These are phyloP conservation scores for Penicillium verrucosum DNA, from an alignment of 2,329 filamentous ascomycete genomes.

Conservation along the genomic window DNA sequence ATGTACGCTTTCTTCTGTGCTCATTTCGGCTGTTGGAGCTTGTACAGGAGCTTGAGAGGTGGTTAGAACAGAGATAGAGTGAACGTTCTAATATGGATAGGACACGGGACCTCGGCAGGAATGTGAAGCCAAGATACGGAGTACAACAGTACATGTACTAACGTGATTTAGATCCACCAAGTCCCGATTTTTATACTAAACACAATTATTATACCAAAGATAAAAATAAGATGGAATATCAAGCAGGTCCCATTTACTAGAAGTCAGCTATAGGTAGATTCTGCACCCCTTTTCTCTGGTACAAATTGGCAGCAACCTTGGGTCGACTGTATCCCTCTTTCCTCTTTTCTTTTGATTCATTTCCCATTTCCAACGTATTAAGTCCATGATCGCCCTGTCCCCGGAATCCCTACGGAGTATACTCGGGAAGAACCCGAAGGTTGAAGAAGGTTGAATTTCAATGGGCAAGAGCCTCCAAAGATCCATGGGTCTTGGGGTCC, in stretches of 20 bases:
- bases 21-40: constrained; percentile 17
- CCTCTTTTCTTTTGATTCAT: not conserved
- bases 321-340: not conserved
- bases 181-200: not conserved
- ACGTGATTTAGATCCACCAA: not conserved
- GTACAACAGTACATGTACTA: not conserved
- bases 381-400: not conserved
- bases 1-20: constrained; percentile 52
- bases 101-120: not conserved
- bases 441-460: not conserved
- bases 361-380: not conserved
- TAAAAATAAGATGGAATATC: not conserved
- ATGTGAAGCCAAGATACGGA: not conserved
- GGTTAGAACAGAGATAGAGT: not conserved
- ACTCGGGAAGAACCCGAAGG: not conserved
- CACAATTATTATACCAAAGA: not conserved
- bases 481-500: not conserved
- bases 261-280: not conserved
- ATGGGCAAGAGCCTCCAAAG: not conserved
- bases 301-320: too few species aligned
- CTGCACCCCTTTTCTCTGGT: not conserved
- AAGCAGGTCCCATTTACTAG: not conserved
- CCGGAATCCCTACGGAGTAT: too few species aligned
- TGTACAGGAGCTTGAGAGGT: not conserved
- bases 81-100: not conserved